Base-by-base conservation (phyloP, 352 stramenopile species). In the Globisporangium nodosum region DNA sequence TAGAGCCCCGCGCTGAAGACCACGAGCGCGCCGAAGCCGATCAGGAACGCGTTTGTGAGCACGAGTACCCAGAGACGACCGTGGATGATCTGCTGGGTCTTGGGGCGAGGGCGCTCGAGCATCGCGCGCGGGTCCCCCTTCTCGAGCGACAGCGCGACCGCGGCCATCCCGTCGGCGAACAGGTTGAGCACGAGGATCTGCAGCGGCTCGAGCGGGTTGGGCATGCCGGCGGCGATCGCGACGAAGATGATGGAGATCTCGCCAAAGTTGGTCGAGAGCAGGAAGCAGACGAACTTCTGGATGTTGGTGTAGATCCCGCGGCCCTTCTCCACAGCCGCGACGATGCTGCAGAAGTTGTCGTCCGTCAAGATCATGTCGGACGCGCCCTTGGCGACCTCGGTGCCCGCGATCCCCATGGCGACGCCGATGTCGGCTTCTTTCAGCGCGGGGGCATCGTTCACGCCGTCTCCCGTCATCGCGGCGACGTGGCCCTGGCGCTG, bases 171-270 rank as follows among this genome's bases (percentile, higher is more conserved):
- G 42, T 99, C 97, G 64, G 98, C 98, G 64, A 99, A 98, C n/a
- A 99, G 73, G 66, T 99, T 99, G 18, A 99, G 83, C 72, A 97
- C 98, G 21, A 99, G 69, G 73, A 99, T 98, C 80, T 98, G 97
- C 15, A 99, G 86, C 27, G 96, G 90, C 61, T 97, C 97, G 11
- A 99, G 65, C 12, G 96, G 96, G 43, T 88, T 67, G 11, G 81
- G 81, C 30, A 87, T 71, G 0, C 78, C 83, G 24, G 70, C 68
- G 35, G 81, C 78, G 21, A 90, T 80, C 1, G 71, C 88, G 53
- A 93, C 78, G n/a, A 98, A 69, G 13, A 94, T 75, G 33, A 37
- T 37, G 5, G 33, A 37, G 46, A 99, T 87, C 37, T 97, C 97
- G 9, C 92, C 94, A 55, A 99, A 92, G 73, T 98, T 99, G 13